A percentile compares a stretch with the other conserved stretches of the same genome.
Evolutionary conservation across 257 asterid species (phyloP).

Genomic region (Thymus quinquecostatus): DNA sequence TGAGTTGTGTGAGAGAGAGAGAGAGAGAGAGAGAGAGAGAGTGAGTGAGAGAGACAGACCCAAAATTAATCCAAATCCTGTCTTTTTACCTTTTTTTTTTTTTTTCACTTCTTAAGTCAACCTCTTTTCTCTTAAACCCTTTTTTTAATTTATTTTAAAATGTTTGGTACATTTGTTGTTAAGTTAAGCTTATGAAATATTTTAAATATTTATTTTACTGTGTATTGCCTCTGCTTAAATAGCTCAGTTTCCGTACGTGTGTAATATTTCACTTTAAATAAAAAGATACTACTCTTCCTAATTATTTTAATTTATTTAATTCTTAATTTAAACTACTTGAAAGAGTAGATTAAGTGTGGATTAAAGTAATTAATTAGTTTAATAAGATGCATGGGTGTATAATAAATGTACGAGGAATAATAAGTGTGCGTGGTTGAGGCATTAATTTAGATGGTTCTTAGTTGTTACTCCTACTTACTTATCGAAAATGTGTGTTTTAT

Average conservation of each 20-base stretch:
- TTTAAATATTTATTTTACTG: constrained; percentile 12
- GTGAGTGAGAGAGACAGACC: constrained; percentile 44
- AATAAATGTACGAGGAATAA: constrained; percentile 28
- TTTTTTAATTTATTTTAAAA: constrained; percentile 6
- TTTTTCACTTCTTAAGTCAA: constrained; percentile 45
- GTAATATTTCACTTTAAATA: constrained; percentile 2
- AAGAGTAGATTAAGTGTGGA: too few relatives aligned
- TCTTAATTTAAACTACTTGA: too few relatives aligned
- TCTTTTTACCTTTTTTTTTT: constrained; percentile 60
- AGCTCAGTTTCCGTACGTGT: constrained; percentile 19
- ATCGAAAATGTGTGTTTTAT: background rate
- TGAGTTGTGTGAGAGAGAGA: constrained; percentile 31
- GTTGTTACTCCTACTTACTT: background rate
- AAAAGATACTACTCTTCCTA: background rate
- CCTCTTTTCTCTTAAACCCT: constrained; percentile 20
- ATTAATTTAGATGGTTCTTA: background rate
- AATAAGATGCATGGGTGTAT: background rate
- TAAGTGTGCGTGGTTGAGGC: background rate
- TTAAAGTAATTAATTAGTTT: background rate
- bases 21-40: constrained; percentile 22
- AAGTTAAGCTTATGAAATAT: constrained; percentile 18
- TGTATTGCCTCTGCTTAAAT: constrained; percentile 6
- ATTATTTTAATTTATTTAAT: background rate
- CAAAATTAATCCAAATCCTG: constrained; percentile 59
- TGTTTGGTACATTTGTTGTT: constrained; percentile 26